Percentiles rank a stretch among this genome's conserved stretches.
Evolutionary conservation across 192 early-diverging fungal genomes (phyloP).

Genomic region (Umbelopsis sp.): DNA sequence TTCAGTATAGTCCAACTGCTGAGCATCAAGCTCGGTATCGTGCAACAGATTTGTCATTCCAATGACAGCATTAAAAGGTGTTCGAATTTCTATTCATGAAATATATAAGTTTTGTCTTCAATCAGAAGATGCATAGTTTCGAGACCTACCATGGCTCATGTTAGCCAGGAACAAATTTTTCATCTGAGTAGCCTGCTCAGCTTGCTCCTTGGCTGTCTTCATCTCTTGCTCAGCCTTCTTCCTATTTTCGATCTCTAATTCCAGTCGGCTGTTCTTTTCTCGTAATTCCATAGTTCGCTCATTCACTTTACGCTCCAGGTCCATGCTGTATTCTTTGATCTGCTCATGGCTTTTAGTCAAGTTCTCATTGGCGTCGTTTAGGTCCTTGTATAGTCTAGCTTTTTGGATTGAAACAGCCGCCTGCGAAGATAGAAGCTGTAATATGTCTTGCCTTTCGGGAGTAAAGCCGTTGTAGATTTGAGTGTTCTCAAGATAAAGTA

Average conservation of each 20-base stretch:
- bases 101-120: background rate
- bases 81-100: constrained; percentile 53
- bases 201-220: constrained; percentile 50
- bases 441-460: constrained; percentile 24
- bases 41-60: constrained; percentile 68
- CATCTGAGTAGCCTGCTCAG: constrained; percentile 49
- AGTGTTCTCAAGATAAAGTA: constrained; percentile 29
- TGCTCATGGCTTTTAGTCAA: constrained; percentile 23
- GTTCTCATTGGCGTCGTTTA: constrained; percentile 23
- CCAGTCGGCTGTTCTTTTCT: constrained; percentile 18
- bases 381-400: constrained; percentile 23
- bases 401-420: constrained; percentile 30
- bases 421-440: constrained; percentile 25
- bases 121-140: background rate
- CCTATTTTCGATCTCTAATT: constrained; percentile 16
- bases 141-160: constrained; percentile 65
- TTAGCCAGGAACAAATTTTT: constrained; percentile 73
- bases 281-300: constrained; percentile 23
- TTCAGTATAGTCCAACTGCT: constrained; percentile 64
- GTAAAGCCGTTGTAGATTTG: constrained; percentile 26
- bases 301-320: constrained; percentile 25
- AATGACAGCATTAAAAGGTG: constrained; percentile 79
- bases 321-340: constrained; percentile 28
- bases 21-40: constrained; percentile 70
- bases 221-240: constrained; percentile 28